These are phyloP conservation scores for Phytopythium kandeliae DNA, from an alignment of 352 stramenopile genomes.

Conservation along the genomic window DNA sequence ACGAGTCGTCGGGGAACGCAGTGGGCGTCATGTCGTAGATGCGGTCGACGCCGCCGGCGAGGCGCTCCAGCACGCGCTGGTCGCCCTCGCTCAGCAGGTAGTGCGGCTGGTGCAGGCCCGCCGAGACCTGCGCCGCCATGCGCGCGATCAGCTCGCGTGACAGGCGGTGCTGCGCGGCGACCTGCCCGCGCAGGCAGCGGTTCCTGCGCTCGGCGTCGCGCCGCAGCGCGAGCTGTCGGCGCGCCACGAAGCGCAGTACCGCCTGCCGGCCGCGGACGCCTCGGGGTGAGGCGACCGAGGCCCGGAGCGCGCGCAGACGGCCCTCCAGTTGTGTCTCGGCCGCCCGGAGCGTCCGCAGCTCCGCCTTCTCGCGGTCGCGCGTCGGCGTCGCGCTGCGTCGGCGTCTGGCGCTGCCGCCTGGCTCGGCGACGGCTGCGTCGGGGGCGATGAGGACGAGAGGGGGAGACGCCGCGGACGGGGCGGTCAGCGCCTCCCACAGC, in stretches of 20 bases:
- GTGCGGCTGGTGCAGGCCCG: constrained; percentile 2
- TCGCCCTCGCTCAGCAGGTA: constrained; percentile 13
- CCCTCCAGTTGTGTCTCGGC: background rate
- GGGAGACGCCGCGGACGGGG: too few species aligned
- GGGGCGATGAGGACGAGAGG: too few species aligned
- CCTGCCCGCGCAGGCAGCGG: constrained; percentile 8
- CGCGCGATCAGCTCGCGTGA: constrained; percentile 2
- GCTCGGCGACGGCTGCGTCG: background rate
- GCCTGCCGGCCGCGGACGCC: constrained; percentile 1
- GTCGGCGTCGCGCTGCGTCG: constrained; percentile 4
- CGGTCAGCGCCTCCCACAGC: too few species aligned
- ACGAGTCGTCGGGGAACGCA: constrained; percentile 14
- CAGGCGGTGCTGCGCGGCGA: constrained; percentile 10
- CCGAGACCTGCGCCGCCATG: constrained; percentile 2
- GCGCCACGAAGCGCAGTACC: constrained; percentile 12
- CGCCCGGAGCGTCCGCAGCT: constrained; percentile 1
- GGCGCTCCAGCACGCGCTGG: constrained; percentile 12
- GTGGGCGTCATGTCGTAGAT: constrained; percentile 10
- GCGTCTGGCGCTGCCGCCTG: too few species aligned
- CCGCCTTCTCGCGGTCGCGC: background rate
- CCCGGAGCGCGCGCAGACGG: background rate
- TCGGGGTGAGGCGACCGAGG: background rate
- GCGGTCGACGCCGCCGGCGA: constrained; percentile 14
- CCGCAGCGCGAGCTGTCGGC: constrained; percentile 10
- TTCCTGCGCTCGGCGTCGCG: constrained; percentile 15